Evolutionary conservation across 78 protist species (phyloP).

Genomic region (Corallochytrium limacisporum): DNA sequence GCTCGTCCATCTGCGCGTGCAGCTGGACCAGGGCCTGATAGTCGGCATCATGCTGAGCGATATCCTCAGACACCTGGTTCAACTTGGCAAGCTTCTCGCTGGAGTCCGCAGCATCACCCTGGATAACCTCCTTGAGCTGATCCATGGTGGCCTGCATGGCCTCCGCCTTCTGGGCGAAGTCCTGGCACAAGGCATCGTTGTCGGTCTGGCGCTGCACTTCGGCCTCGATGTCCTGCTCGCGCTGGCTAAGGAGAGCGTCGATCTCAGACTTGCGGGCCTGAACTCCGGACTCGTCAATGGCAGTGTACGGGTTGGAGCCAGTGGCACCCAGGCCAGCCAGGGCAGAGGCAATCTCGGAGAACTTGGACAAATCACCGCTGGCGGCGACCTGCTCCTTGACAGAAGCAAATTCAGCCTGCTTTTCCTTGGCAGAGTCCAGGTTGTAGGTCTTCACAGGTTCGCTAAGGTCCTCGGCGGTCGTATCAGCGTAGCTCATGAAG

Average conservation of each 20-base stretch:
- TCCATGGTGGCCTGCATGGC: conserved; percentile 5
- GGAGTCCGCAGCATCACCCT: background rate
- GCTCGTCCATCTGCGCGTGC: background rate
- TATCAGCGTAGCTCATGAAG: too few species aligned
- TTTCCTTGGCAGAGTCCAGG: background rate
- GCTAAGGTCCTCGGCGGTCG: conserved; percentile 24
- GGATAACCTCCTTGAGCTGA: background rate
- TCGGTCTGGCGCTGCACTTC: conserved; percentile 15
- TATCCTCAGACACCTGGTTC: background rate
- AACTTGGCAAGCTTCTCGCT: conserved; percentile 7
- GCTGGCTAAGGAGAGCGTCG: background rate
- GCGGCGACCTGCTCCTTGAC: too few species aligned
- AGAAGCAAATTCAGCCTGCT: background rate
- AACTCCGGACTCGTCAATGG: background rate
- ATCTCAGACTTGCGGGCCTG: conserved; percentile 3
- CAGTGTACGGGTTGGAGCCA: conserved; percentile 10
- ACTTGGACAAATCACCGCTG: too few species aligned
- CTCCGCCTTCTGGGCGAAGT: conserved; percentile 25
- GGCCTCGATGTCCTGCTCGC: background rate
- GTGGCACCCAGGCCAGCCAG: too few species aligned
- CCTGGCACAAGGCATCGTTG: conserved; percentile 16
- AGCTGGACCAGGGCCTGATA: background rate
- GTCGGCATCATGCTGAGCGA: background rate
- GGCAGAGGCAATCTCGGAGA: too few species aligned
- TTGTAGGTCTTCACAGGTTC: conserved; percentile 10